These are phyloP conservation scores for Rhizopus stolonifer DNA, from an alignment of 371 early-diverging fungal species.

Conservation along the genomic window DNA sequence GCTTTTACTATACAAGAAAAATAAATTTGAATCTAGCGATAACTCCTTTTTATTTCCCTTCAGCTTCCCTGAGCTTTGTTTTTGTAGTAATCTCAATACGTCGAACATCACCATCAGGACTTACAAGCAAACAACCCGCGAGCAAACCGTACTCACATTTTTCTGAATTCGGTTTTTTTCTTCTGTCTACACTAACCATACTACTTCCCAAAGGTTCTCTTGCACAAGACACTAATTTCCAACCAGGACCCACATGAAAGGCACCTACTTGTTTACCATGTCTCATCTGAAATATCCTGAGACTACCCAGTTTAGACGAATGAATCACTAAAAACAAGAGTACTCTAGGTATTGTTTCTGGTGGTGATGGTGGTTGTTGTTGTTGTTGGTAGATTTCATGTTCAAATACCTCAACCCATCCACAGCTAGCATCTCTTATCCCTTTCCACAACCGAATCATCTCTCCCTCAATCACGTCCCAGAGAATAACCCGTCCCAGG, in stretches of 20 bases:
- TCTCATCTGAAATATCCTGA: slow-evolving; percentile 60
- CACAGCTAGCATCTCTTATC: slow-evolving; percentile 62
- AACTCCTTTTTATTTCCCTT: neutral
- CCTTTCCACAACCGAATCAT: slow-evolving; percentile 73
- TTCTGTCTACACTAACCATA: slow-evolving; percentile 37
- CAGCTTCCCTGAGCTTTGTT: neutral
- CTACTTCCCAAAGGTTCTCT: slow-evolving; percentile 42
- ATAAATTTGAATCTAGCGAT: too few species aligned
- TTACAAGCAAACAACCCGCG: slow-evolving; percentile 54
- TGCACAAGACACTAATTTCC: slow-evolving; percentile 49
- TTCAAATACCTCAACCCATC: slow-evolving; percentile 56
- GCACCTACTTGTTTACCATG: slow-evolving; percentile 63
- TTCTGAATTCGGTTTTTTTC: slow-evolving; percentile 10
- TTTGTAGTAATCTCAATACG: slow-evolving; percentile 30
- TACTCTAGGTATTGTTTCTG: slow-evolving; percentile 15
- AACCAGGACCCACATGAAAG: slow-evolving; percentile 58
- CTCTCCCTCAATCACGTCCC: slow-evolving; percentile 57
- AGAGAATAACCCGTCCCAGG: slow-evolving; percentile 62
- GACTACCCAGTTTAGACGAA: slow-evolving; percentile 55
- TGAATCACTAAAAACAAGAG: slow-evolving; percentile 59
- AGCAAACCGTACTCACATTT: slow-evolving; percentile 34
- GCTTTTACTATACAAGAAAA: too few species aligned
- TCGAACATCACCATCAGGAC: slow-evolving; percentile 59
- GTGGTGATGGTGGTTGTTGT: too few species aligned
- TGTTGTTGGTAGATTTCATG: slow-evolving; percentile 16